Evolutionary conservation across 257 asterid species (phyloP), one percentile per base, ranked within the genome.

Genomic region (Ehretia macrophylla): DNA sequence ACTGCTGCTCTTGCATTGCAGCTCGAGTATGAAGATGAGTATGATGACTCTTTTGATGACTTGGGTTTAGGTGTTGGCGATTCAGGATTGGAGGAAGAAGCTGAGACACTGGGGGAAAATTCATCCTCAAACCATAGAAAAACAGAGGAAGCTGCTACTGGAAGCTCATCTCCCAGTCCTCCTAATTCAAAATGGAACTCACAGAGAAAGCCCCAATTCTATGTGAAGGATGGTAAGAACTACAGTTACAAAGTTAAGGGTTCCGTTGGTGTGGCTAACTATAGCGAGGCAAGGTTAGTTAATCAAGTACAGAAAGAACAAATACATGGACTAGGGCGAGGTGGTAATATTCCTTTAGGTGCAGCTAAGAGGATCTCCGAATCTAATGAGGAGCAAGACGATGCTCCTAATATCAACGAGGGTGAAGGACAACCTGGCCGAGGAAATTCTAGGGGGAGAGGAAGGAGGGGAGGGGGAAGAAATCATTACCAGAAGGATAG

Each of bases 41-140:
- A 92, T 60, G 99, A 93, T 12, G 99, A 89, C 67, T 93, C 99
- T 17, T 93, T 89, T 60, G 99, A 93, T 75, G 99, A 93, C 69
- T 63, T 89, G 55, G 99, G 99, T 46, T 40, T 93, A 67, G 76
- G 95, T 48, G 88, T 93, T 58, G 88, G 81, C 14, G 97, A 86
- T 64, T 75, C 91, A 11, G 95, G 87, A 22, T 32, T 78, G 10
- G 96, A 82, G 16, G 99, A 88, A 76, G 99, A 86, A 75, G 68
- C 81, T 0, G 94, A 81, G 58, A 59, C 67, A 32, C 68, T 70
- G 20, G 66, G 63, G 12, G 81, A 77, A 32, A 75, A 59, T 56
- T 37, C 50, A 32, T 1, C 35, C 35, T 61, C 72, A 39, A 69
- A 62, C 11, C 65, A 70, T 47, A 81, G 81, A 40, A 77, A 61